Conservation (phyloP, 129 eudicot species). For the Centaurea solstitialis region DNA sequence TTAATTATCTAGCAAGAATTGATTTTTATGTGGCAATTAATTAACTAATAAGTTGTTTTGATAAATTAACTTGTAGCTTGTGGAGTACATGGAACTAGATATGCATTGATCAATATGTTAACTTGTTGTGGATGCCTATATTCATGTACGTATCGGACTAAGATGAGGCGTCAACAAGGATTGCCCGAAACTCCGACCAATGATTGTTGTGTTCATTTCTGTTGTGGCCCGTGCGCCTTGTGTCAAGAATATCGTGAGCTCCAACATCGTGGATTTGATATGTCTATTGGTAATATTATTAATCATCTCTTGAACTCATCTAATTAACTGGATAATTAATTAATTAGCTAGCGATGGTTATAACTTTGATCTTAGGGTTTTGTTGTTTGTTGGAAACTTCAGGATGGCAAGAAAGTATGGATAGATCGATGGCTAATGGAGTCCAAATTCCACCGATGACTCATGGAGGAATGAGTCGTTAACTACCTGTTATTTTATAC, state of each 20-base stretch:
- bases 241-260: conserved; percentile 48
- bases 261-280: conserved; percentile 39
- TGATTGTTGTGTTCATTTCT: conserved; percentile 59
- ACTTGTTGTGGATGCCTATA: conserved; percentile 59
- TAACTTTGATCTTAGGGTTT: not conserved
- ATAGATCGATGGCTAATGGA: conserved; percentile 10
- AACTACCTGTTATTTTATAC: not conserved
- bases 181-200: conserved; percentile 47
- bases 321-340: too few species aligned
- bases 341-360: too few species aligned
- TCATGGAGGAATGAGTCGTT: conserved; percentile 36
- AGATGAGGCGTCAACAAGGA: conserved; percentile 48
- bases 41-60: not conserved
- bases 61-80: conserved; percentile 43
- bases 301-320: not conserved
- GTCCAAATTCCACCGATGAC: conserved; percentile 29
- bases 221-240: conserved; percentile 42
- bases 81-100: conserved; percentile 40
- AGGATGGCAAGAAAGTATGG: conserved; percentile 19
- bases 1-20: not conserved
- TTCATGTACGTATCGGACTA: conserved; percentile 48
- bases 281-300: conserved; percentile 28
- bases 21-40: not conserved
- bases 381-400: too few species aligned
- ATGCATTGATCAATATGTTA: conserved; percentile 35